phyloP scores from a whole-genome alignment of 1,139 yeast species.

The Suhomyces anneliseae region DNA sequence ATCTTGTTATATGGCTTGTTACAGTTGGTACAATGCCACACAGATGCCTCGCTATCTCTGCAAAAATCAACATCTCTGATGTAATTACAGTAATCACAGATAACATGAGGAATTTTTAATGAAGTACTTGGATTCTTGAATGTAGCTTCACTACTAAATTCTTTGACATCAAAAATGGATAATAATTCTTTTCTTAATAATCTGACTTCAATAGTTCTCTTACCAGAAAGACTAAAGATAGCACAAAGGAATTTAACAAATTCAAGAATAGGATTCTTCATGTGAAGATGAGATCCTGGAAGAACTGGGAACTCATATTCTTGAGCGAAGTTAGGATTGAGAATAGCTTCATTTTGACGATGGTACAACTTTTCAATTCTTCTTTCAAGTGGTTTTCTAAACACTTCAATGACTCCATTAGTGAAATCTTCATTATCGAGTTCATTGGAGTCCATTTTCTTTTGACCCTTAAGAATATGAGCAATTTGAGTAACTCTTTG shows the following conservation, averaged over 20 bases:
- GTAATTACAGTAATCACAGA: slow-evolving; percentile 78
- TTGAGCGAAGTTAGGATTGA: slow-evolving; percentile 60
- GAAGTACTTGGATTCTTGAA: slow-evolving; percentile 77
- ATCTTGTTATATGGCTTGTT: slow-evolving; percentile 62
- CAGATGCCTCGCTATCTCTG: slow-evolving; percentile 50
- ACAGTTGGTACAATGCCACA: slow-evolving; percentile 76
- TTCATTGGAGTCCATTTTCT: slow-evolving; percentile 33
- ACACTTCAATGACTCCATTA: slow-evolving; percentile 46
- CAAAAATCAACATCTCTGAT: slow-evolving; percentile 82
- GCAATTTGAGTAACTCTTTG: slow-evolving; percentile 69
- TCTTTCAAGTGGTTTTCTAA: slow-evolving; percentile 64
- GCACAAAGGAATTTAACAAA: slow-evolving; percentile 76
- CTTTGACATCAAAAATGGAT: slow-evolving; percentile 72
- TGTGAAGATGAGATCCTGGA: slow-evolving; percentile 65
- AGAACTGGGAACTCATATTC: slow-evolving; percentile 73
- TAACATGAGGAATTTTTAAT: slow-evolving; percentile 61
- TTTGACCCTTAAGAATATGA: slow-evolving; percentile 50
- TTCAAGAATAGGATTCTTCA: slow-evolving; percentile 75
- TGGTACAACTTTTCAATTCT: slow-evolving; percentile 65
- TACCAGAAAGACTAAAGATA: slow-evolving; percentile 64
- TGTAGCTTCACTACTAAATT: slow-evolving; percentile 76
- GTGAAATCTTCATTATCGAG: slow-evolving; percentile 30
- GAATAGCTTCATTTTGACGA: slow-evolving; percentile 70
- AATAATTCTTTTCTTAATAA: slow-evolving; percentile 73
- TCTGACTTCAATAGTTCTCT: slow-evolving; percentile 70